Evolutionary conservation across 2,329 filamentous ascomycete genomes (phyloP), one percentile per base, ranked within the genome.

Genomic region (Mycosphaerella arachidis): DNA sequence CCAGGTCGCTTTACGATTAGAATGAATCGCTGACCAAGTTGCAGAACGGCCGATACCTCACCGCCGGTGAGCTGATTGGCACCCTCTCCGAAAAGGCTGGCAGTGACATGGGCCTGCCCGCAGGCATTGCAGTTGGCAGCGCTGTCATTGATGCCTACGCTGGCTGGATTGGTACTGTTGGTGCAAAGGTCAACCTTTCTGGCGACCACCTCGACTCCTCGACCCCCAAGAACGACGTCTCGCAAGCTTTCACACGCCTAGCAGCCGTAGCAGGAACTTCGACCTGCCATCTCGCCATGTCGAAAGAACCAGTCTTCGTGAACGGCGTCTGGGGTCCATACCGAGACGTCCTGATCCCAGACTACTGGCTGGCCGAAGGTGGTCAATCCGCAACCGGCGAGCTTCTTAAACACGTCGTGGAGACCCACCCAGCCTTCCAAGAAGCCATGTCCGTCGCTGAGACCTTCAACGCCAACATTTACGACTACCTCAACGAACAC

Each of bases 141-240:
- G 92, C 92, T 75, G 94, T 99, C 65, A 99, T 99, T 71, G 94
- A 99, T 74, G 94, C 94, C 18, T 99, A 99, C 71, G 94, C 94
- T 61, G 94, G 94, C 65, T 99, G 94, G 94, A 94, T 99, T 67
- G 94, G 94, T 62, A 97, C 94, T 1, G 94, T 99, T n/a, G 94
- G 94, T 60, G 93, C 94, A 62, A 97, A 97, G 76, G 91, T 97
- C 68, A 84, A 91, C 66, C 83, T 95, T 16, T 53, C 54, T 13
- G 67, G 66, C 48, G 85, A 89, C 58, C 59, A 56, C 43, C 82
- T 93, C 43, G 87, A 88, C 72, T 80, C 84, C 61, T 83, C 83
- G 37, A 81, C 83, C 4, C 83, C 89, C 1, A 86, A 89, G 71
- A 95, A 96, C 76, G 91, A 96, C 72, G 84, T 94, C n/a, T 85